Conservation (phyloP, 2,329 filamentous ascomycete genomes). For the Botrytis fragariae region DNA sequence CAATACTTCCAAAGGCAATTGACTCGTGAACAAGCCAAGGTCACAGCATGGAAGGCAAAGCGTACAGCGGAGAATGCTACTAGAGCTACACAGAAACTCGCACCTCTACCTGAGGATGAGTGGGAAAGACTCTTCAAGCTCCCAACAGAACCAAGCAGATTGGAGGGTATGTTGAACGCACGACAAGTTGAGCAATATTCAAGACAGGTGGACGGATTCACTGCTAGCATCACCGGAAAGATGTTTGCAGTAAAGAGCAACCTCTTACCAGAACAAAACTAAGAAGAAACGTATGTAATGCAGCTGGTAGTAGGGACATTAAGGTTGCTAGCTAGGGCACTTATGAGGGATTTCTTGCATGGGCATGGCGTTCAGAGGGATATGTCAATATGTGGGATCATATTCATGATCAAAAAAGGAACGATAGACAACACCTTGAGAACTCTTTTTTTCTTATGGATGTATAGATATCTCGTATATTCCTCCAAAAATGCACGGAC, state of each 20-base stretch:
- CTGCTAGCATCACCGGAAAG: slow-evolving; percentile 86
- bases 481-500: slow-evolving; percentile 17
- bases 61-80: slow-evolving; percentile 93
- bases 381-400: slow-evolving; percentile 23
- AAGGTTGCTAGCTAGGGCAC: slow-evolving; percentile 9
- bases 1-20: slow-evolving; percentile 95
- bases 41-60: slow-evolving; percentile 94
- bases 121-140: slow-evolving; percentile 99
- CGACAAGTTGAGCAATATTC: slow-evolving; percentile 98
- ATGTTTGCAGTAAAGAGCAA: slow-evolving; percentile 92
- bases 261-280: slow-evolving; percentile 49
- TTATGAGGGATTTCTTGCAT: slow-evolving; percentile 27
- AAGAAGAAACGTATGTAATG: slow-evolving; percentile 20
- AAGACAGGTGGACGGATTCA: slow-evolving; percentile 94
- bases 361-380: slow-evolving; percentile 32
- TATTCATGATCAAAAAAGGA: slow-evolving; percentile 22
- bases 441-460: background rate
- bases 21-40: slow-evolving; percentile 92
- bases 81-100: slow-evolving; percentile 81
- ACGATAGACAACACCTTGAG: slow-evolving; percentile 18
- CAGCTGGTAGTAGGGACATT: background rate
- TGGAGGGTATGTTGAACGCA: slow-evolving; percentile 54
- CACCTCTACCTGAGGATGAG: slow-evolving; percentile 89
- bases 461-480: slow-evolving; percentile 15
- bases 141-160: slow-evolving; percentile 85